Evolutionary conservation across 2,329 filamentous ascomycete genomes (phyloP), one percentile per base, ranked within the genome.

Genomic region (Dactylonectria macrodidyma): DNA sequence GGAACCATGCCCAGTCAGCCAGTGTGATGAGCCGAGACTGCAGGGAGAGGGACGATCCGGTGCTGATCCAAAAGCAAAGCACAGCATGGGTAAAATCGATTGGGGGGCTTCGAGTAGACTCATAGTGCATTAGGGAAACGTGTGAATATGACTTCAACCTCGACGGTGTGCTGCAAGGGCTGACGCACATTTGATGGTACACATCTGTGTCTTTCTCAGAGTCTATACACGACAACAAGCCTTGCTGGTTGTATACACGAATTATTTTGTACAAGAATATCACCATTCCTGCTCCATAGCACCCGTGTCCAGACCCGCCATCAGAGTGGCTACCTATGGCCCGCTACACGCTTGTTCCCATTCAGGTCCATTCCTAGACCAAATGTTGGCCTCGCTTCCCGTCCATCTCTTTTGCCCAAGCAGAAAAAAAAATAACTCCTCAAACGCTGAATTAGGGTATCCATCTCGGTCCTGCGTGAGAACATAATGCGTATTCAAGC

Each of bases 361-460:
- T 11, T 24, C 12, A 36, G n/a, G n/a, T 34, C 10, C 30, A 19
- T 41, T 47, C 38, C 36, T 24, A 7, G 36, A 33, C 11, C 26
- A 54, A 58, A n/a, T 19, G 19, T 19, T 19, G 19, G 19, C 19
- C 19, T 19, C 12, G 33, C 16, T 8, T 1, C 10, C 6, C 12
- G 5, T 33, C 48, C 48, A 6, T 52, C 50, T 36, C 50, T 14
- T 46, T 33, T 33, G 46, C 55, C 26, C 38, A 47, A 58, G 26
- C 22, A 36, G 11, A 58, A 19, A 19, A 19, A 19, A 48, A 48
- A 58, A 19, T 22, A 57, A 48, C 56, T 48, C 55, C 34, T 47
- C 44, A 33, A 33, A 59, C 56, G 30, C 44, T 59, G n/a, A 48
- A 34, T 8, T 26, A 19, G 41, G 56, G 56, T 59, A 59, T 48